Evolutionary conservation across 805 yeast genomes (phyloP).

Genomic region (Ascoidea rubescens): DNA sequence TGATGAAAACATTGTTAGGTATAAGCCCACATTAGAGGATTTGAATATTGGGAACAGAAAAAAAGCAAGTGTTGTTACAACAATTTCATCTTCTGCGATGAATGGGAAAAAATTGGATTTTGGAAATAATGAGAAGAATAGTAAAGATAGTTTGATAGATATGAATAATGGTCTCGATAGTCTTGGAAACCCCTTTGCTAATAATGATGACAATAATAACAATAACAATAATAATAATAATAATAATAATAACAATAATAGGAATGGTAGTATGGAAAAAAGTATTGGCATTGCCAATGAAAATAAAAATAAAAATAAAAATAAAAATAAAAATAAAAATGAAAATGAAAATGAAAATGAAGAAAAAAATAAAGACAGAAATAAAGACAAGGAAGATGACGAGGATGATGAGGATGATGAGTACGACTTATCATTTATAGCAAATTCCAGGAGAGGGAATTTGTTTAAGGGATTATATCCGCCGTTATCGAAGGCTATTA

Average conservation of each 20-base stretch:
- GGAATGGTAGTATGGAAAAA: too few species aligned
- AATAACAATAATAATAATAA: too few species aligned
- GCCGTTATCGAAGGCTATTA: constrained; percentile 57
- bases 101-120: not conserved
- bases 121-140: constrained; percentile 7
- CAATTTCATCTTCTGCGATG: not conserved
- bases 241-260: too few species aligned
- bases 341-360: not conserved
- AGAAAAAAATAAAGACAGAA: too few species aligned
- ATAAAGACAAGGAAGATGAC: constrained; percentile 1
- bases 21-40: constrained; percentile 56
- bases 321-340: not conserved
- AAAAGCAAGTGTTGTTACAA: not conserved
- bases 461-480: constrained; percentile 40
- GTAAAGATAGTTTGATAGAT: constrained; percentile 6
- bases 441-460: constrained; percentile 4
- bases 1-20: constrained; percentile 52
- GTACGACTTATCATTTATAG: not conserved
- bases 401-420: not conserved
- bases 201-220: too few species aligned
- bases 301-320: not conserved
- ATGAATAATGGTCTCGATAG: too few species aligned
- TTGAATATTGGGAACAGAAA: constrained; percentile 38
- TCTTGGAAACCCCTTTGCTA: too few species aligned
- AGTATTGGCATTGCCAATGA: too few species aligned